Evolutionary conservation across 257 asterid species (phyloP).

Genomic region (Mitragyna speciosa): DNA sequence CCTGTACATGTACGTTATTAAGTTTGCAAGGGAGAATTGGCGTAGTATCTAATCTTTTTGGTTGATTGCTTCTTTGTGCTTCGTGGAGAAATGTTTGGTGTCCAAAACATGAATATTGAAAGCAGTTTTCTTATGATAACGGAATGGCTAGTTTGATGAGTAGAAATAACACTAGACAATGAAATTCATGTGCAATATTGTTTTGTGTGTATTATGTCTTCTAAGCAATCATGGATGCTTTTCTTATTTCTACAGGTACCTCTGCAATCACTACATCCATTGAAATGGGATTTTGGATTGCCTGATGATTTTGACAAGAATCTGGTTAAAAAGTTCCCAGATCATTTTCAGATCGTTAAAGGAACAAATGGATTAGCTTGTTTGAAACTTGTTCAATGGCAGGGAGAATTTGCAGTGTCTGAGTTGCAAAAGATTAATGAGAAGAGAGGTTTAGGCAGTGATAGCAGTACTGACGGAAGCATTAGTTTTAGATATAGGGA

Average conservation of each 20-base stretch:
- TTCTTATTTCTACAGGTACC: conserved; percentile 54
- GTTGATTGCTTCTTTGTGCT: background rate
- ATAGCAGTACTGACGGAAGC: conserved; percentile 10
- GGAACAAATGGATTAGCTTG: conserved; percentile 58
- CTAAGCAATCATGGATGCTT: background rate
- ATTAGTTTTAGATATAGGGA: conserved; percentile 41
- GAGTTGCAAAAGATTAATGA: conserved; percentile 74
- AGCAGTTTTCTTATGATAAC: background rate
- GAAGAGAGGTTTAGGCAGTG: conserved; percentile 29
- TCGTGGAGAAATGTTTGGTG: background rate
- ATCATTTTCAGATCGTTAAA: conserved; percentile 62
- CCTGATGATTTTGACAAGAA: conserved; percentile 76
- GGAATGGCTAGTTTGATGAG: background rate
- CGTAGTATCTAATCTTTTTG: background rate
- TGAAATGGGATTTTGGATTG: conserved; percentile 94
- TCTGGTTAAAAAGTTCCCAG: conserved; percentile 52
- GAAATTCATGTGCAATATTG: background rate
- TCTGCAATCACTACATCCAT: conserved; percentile 57
- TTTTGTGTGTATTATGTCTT: background rate
- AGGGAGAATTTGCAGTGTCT: conserved; percentile 67
- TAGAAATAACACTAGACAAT: background rate
- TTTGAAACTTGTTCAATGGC: conserved; percentile 70
- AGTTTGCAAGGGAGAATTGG: background rate
- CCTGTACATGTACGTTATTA: background rate
- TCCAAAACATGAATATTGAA: background rate